Percentiles rank a stretch among this genome's conserved stretches.
phyloP scores from a whole-genome alignment of 352 stramenopile species.

The Globisporangium paroecandrum region DNA sequence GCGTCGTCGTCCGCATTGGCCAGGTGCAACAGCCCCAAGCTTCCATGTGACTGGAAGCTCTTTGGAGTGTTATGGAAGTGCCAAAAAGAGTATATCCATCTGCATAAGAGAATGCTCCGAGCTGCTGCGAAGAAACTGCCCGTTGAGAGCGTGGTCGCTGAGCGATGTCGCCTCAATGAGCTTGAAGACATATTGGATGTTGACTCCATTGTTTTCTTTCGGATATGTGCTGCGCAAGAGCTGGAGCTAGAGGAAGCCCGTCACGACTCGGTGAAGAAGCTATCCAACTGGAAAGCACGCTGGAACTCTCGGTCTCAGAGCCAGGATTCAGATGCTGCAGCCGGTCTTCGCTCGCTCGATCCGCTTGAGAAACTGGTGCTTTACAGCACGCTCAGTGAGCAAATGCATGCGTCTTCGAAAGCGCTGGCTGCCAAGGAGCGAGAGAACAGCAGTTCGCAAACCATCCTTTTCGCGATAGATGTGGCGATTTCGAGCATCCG shows the following conservation, averaged over 20 bases:
- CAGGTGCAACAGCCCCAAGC: slow-evolving; percentile 14
- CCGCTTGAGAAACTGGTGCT: slow-evolving; percentile 48
- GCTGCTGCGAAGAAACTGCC: slow-evolving; percentile 54
- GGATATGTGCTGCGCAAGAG: slow-evolving; percentile 61
- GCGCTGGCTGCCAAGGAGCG: slow-evolving; percentile 40
- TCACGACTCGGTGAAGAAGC: slow-evolving; percentile 62
- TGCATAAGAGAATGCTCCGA: slow-evolving; percentile 68
- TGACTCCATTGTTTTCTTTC: slow-evolving; percentile 80
- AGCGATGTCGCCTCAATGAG: slow-evolving; percentile 46
- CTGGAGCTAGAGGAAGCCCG: slow-evolving; percentile 62
- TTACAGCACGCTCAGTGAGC: slow-evolving; percentile 52
- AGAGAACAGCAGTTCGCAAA: slow-evolving; percentile 42
- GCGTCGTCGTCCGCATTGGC: slow-evolving; percentile 10
- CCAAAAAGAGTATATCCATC: slow-evolving; percentile 69
- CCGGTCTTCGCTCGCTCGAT: slow-evolving; percentile 25
- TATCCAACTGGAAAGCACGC: slow-evolving; percentile 65
- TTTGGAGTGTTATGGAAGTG: slow-evolving; percentile 54
- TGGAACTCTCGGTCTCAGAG: slow-evolving; percentile 39
- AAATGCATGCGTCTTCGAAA: slow-evolving; percentile 56
- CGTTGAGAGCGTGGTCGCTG: slow-evolving; percentile 39
- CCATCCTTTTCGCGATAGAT: slow-evolving; percentile 67
- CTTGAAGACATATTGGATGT: slow-evolving; percentile 75
- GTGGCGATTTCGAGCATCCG: slow-evolving; percentile 58
- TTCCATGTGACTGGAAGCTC: slow-evolving; percentile 51
- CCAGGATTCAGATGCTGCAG: slow-evolving; percentile 10